A percentile compares a stretch with the other conserved stretches of the same genome.
Conservation (phyloP, 495 filamentous ascomycete species). For the Bacidia rubella region DNA sequence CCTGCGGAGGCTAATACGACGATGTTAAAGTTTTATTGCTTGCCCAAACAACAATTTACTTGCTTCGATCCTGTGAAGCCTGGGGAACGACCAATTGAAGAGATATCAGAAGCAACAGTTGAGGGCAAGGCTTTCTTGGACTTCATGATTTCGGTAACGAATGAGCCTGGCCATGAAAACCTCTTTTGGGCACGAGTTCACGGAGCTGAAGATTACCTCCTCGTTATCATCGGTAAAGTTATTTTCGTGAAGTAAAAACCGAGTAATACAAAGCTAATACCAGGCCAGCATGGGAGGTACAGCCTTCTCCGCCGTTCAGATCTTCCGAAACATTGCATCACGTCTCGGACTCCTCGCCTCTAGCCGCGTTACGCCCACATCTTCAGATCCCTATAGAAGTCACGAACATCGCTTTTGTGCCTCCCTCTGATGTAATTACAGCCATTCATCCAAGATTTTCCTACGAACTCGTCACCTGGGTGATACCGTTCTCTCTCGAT, state of each 20-base stretch:
- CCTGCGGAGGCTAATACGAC: neutral
- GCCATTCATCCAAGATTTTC: neutral
- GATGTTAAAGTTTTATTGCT: neutral
- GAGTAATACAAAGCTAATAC: neutral
- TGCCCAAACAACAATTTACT: neutral
- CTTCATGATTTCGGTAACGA: neutral
- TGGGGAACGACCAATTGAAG: neutral
- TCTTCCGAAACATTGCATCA: neutral
- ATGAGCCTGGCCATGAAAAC: neutral
- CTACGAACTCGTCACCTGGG: neutral
- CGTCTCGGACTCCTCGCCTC: neutral
- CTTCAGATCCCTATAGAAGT: neutral
- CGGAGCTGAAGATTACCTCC: neutral
- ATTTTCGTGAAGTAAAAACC: too few relatives aligned
- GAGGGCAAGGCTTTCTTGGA: neutral
- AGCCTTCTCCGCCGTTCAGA: neutral
- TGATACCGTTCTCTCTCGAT: neutral
- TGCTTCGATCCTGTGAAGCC: neutral
- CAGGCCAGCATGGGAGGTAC: neutral
- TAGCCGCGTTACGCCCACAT: neutral
- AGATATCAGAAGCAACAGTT: neutral
- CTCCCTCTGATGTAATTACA: neutral
- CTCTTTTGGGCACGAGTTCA: neutral
- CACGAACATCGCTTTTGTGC: neutral
- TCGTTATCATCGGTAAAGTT: neutral